Evolutionary conservation across 2,329 filamentous ascomycete species (phyloP).

Genomic region (Fusarium sp.): DNA sequence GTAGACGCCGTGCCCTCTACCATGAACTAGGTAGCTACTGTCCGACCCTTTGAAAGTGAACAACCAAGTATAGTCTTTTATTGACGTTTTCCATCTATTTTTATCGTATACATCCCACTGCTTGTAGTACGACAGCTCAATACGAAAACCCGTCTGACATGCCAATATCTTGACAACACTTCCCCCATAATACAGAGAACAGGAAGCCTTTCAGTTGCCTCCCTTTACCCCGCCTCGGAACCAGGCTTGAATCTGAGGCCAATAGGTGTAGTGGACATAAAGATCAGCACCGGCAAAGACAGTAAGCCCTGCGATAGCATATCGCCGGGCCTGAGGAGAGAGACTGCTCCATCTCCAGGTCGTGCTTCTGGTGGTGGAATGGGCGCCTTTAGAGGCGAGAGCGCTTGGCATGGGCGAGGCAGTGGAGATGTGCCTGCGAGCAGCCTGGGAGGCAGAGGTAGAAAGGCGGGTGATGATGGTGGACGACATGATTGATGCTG

Average conservation of each 20-base stretch:
- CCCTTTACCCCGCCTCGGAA: slow-evolving; percentile 3
- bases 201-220: background rate
- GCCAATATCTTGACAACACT: no score
- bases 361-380: background rate
- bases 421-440: slow-evolving; percentile 40
- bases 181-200: no score
- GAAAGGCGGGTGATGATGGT: slow-evolving; percentile 33
- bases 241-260: slow-evolving; percentile 31
- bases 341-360: slow-evolving; percentile 44
- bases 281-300: slow-evolving; percentile 37
- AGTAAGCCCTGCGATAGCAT: slow-evolving; percentile 35
- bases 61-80: no score
- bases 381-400: slow-evolving; percentile 5
- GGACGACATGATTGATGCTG: slow-evolving; percentile 31
- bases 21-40: no score
- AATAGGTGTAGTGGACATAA: slow-evolving; percentile 44
- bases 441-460: slow-evolving; percentile 16
- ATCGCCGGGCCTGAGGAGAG: slow-evolving; percentile 41
- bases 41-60: no score
- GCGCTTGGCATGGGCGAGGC: slow-evolving; percentile 23
- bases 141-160: no score
- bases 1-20: no score
- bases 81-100: no score
- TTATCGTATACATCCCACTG: no score
- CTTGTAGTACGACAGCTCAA: no score